phyloP scores from a whole-genome alignment of 495 filamentous ascomycete genomes.

The Lophium mytilinum region DNA sequence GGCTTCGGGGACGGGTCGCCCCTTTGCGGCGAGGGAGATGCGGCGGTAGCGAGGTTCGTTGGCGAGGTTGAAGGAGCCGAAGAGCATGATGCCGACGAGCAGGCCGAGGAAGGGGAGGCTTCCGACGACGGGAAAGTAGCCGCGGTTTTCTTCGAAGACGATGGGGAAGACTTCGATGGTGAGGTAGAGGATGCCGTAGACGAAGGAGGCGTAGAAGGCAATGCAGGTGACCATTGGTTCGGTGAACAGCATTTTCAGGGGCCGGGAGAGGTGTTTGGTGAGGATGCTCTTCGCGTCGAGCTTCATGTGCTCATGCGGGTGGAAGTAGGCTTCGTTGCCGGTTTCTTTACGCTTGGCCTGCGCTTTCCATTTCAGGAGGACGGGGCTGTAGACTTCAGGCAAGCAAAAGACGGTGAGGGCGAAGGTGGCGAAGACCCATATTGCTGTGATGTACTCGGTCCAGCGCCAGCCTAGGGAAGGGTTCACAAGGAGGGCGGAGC shows the following conservation, averaged over 20 bases:
- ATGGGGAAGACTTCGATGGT: constrained; percentile 8
- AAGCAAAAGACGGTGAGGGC: background rate
- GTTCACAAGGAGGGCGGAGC: constrained; percentile 22
- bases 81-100: constrained; percentile 19
- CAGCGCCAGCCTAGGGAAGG: constrained; percentile 10
- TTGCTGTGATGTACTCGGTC: constrained; percentile 8
- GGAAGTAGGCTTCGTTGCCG: constrained; percentile 12
- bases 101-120: constrained; percentile 8
- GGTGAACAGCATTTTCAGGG: constrained; percentile 7
- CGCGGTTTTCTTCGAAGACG: constrained; percentile 4
- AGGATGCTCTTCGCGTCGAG: constrained; percentile 28
- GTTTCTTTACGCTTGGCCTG: constrained; percentile 1
- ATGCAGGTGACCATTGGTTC: constrained; percentile 20
- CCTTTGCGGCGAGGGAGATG: constrained; percentile 13
- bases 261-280: constrained; percentile 27
- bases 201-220: constrained; percentile 44
- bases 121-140: background rate
- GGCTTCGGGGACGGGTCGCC: constrained; percentile 7
- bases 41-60: constrained; percentile 26
- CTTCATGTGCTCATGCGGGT: constrained; percentile 29
- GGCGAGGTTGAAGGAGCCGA: constrained; percentile 23
- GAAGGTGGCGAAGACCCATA: constrained; percentile 1
- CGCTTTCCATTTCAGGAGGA: constrained; percentile 5
- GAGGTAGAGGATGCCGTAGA: constrained; percentile 7
- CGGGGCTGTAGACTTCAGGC: constrained; percentile 4